Base-by-base conservation (phyloP, 116 monocot genomes). In the Papilionanthe hybrid region DNA sequence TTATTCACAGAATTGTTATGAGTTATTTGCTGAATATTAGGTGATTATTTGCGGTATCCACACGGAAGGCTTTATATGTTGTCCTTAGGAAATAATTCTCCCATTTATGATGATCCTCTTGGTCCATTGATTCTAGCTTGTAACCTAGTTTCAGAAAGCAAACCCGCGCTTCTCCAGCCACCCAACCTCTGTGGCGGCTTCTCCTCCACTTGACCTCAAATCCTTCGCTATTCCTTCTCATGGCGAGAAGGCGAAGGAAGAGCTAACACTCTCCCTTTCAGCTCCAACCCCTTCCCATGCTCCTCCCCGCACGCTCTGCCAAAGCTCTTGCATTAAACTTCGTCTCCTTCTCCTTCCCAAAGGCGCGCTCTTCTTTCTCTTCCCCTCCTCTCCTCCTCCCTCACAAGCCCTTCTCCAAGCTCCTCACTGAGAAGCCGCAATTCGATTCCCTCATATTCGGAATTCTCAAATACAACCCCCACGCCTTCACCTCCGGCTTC, bases 401-500 rank as follows among this genome's bases (percentile, higher is more conserved):
- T 57, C 19, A 57, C 80, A 53, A 79, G 5, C 27, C 79, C 32
- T 72, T 41, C 76, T 58, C 68, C 44, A 20, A 75, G 18, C 81
- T 76, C 55, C 12, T 43, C 41, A 66, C 81, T 18, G 68, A 55
- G 28, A 66, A 44, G 12, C 79, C 79, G 32, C 76, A 82, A 10
- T 63, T 89, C 78, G 84, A 84, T 25, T 28, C 82, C 71, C 78
- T 85, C 17, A 78, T 87, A 74, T 65, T 80, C 20, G 78, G 72
- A 27, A 85, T 83, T 78, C 12, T 78, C 48, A 63, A 50, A 37
- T 43, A 85, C 82, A 42, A 81, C 65, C 82, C 85, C 42, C 50
- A 28, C 55, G 83, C 85, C 65, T 90, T 84, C 77, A 74, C 83
- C 75, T 86, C 49, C 43, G 71, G 77, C 42, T 85, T 79, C 73